Conservation (phyloP, 495 filamentous ascomycete species). For the Tuber brumale region DNA sequence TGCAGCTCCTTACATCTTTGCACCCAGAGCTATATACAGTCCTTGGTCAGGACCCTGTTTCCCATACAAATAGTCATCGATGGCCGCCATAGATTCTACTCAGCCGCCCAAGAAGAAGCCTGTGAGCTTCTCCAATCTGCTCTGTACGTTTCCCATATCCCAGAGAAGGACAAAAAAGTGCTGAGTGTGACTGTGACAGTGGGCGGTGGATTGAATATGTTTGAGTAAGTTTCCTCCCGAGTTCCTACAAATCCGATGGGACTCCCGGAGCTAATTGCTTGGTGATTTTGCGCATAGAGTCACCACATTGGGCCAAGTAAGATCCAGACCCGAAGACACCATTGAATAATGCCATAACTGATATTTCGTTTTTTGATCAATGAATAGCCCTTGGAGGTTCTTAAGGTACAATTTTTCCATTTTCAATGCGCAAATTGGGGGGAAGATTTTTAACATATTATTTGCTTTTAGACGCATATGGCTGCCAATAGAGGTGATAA, state of each 20-base stretch:
- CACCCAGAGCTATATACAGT: slow-evolving; percentile 44
- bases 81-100: slow-evolving; percentile 55
- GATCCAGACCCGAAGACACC: background rate
- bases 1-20: slow-evolving; percentile 11
- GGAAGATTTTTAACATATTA: slow-evolving; percentile 3
- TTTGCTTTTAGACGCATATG: slow-evolving; percentile 68
- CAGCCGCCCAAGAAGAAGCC: slow-evolving; percentile 90
- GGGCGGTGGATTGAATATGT: slow-evolving; percentile 94
- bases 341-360: slow-evolving; percentile 18
- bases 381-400: slow-evolving; percentile 82
- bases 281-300: slow-evolving; percentile 48
- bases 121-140: slow-evolving; percentile 97
- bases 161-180: background rate
- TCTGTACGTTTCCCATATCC: slow-evolving; percentile 52
- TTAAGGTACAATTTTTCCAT: slow-evolving; percentile 52
- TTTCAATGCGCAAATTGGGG: background rate
- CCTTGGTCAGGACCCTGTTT: slow-evolving; percentile 87
- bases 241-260: background rate
- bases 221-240: slow-evolving; percentile 60
- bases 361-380: slow-evolving; percentile 36
- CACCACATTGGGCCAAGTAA: slow-evolving; percentile 76
- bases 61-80: slow-evolving; percentile 48
- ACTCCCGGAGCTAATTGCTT: slow-evolving; percentile 15
- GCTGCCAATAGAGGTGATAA: slow-evolving; percentile 88
- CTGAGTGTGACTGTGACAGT: slow-evolving; percentile 47